A percentile compares a stretch with the other conserved stretches of the same genome.
Conservation (phyloP, 306 rosid species). For the Sicyos edulis region DNA sequence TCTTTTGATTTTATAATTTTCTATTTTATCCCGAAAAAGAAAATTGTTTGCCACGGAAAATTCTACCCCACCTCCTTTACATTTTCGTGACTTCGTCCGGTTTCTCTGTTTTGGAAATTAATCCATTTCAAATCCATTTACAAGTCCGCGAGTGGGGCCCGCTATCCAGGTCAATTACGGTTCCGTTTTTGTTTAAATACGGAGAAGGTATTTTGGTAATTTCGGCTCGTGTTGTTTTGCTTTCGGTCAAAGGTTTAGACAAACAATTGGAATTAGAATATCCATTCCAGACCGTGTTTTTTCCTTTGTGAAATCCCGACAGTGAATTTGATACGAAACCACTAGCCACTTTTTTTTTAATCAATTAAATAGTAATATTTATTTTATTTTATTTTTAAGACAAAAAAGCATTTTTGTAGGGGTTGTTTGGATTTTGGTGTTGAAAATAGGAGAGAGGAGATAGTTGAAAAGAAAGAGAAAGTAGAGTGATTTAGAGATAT, state of each 20-base stretch:
- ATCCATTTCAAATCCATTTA: conserved; percentile 4
- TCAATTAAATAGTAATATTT: no score
- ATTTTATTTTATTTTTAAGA: no score
- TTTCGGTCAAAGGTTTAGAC: conserved; percentile 3
- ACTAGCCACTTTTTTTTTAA: no score
- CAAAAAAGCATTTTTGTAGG: no score
- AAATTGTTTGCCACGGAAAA: conserved; percentile 20
- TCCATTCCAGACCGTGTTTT: background rate
- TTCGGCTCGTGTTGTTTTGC: background rate
- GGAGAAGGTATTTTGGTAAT: no score
- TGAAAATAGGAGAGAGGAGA: no score
- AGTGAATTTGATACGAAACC: no score
- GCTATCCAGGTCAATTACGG: conserved; percentile 11
- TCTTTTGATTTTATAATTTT: background rate
- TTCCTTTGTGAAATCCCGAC: no score
- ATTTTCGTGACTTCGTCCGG: conserved; percentile 15
- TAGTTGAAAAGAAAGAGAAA: no score
- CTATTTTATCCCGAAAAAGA: conserved; percentile 10
- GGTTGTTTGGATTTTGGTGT: no score
- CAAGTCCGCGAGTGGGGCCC: conserved; percentile 13
- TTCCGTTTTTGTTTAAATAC: background rate
- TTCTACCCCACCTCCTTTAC: conserved; percentile 22
- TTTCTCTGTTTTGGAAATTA: conserved; percentile 1
- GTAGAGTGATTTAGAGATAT: no score
- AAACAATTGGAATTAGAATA: conserved; percentile 8